Evolutionary conservation across 2,329 filamentous ascomycete species (phyloP).

Genomic region (Alternaria ethzedia): DNA sequence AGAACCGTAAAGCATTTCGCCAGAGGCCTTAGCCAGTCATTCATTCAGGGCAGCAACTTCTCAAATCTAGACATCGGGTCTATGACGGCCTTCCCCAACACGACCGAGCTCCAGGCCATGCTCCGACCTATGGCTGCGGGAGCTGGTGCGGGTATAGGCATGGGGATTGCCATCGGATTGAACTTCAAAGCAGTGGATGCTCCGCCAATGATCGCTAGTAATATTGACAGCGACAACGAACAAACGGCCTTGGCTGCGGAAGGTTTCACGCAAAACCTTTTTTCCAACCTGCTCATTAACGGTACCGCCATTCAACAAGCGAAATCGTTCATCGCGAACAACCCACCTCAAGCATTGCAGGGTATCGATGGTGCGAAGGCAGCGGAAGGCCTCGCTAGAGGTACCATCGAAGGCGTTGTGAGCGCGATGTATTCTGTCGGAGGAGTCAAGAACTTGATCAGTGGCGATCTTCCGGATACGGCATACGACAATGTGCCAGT

Average conservation of each 20-base stretch:
- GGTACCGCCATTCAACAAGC: slow-evolving; percentile 22
- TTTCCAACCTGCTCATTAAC: slow-evolving; percentile 33
- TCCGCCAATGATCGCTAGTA: slow-evolving; percentile 5
- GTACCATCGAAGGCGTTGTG: slow-evolving; percentile 33
- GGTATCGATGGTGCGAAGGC: slow-evolving; percentile 24
- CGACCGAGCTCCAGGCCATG: slow-evolving; percentile 17
- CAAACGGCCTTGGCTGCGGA: slow-evolving; percentile 26
- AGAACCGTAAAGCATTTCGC: slow-evolving; percentile 28
- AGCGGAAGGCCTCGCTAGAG: slow-evolving; percentile 37
- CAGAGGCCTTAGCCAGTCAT: slow-evolving; percentile 33
- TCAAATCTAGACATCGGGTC: slow-evolving; percentile 11
- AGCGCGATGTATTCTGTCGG: slow-evolving; percentile 34
- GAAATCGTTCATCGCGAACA: neutral
- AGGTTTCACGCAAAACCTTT: slow-evolving; percentile 27
- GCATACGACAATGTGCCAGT: slow-evolving; percentile 28
- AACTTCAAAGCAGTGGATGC: slow-evolving; percentile 15
- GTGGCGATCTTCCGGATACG: slow-evolving; percentile 28
- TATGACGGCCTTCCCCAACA: slow-evolving; percentile 4
- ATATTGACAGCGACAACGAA: slow-evolving; percentile 12
- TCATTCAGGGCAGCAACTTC: slow-evolving; percentile 29
- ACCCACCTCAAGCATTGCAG: slow-evolving; percentile 9
- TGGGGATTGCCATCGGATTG: slow-evolving; percentile 33
- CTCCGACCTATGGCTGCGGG: slow-evolving; percentile 33
- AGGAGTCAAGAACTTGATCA: slow-evolving; percentile 34
- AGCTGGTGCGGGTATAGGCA: slow-evolving; percentile 37